Percentiles rank a stretch among this genome's conserved stretches.
Conservation (phyloP, 495 filamentous ascomycete genomes). For the Penicillium dipodomyicola region DNA sequence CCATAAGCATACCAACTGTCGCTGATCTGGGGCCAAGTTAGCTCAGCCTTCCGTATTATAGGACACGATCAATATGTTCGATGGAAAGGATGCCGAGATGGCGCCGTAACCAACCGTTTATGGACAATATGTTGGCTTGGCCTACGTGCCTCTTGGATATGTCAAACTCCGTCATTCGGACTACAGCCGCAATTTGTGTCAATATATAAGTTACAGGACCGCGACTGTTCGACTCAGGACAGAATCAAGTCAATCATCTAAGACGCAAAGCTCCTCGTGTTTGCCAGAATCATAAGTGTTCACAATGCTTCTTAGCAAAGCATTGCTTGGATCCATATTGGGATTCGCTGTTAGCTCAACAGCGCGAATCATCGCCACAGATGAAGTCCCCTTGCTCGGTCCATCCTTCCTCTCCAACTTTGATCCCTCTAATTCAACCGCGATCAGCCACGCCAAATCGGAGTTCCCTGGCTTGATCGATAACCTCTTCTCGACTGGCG, state of each 20-base stretch:
- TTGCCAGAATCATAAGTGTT: not conserved
- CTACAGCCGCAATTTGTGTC: not conserved
- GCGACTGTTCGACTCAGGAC: not conserved
- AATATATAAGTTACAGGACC: not conserved
- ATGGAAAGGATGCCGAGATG: not conserved
- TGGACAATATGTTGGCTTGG: not conserved
- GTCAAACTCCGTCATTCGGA: not conserved
- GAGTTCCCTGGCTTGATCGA: conserved; percentile 3
- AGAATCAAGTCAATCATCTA: not conserved
- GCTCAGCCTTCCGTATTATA: not conserved
- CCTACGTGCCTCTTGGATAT: not conserved
- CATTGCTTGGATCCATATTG: not conserved
- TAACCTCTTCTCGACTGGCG: not conserved
- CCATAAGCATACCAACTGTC: not conserved
- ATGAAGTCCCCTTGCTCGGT: conserved; percentile 12
- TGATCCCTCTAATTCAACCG: conserved; percentile 8
- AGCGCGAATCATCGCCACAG: conserved; percentile 14
- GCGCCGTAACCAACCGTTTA: not conserved
- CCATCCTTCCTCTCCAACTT: conserved; percentile 19
- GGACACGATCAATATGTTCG: too few species aligned
- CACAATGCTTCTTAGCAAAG: not conserved
- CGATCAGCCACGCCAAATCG: not conserved
- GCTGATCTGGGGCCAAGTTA: not conserved
- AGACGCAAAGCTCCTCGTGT: not conserved
- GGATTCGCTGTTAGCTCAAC: not conserved